These are phyloP conservation scores for Geranomyces variabilis DNA, from an alignment of 192 early-diverging fungal species.

Conservation along the genomic window DNA sequence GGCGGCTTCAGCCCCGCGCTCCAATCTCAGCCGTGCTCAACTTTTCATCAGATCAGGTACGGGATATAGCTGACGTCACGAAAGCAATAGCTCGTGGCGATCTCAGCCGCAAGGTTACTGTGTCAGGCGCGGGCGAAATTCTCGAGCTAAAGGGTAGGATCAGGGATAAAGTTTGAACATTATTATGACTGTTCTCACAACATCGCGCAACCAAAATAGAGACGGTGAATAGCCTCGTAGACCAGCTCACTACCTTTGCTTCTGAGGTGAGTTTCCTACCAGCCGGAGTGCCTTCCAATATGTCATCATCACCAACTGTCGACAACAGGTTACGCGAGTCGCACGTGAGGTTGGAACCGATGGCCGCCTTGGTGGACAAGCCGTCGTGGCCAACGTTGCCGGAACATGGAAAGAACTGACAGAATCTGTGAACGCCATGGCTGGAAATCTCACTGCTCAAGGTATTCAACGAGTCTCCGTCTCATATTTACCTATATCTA, in stretches of 20 bases:
- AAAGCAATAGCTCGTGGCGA: constrained; percentile 69
- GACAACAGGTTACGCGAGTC: constrained; percentile 30
- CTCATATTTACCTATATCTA: too few species aligned
- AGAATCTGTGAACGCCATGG: constrained; percentile 36
- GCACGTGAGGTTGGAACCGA: constrained; percentile 38
- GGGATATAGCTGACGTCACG: constrained; percentile 70
- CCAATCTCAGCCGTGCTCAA: too few species aligned
- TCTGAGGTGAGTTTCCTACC: constrained; percentile 46
- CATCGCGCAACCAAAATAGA: constrained; percentile 3
- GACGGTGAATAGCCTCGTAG: constrained; percentile 68
- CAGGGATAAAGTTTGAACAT: constrained; percentile 60
- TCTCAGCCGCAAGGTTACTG: constrained; percentile 53
- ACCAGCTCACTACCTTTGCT: constrained; percentile 61
- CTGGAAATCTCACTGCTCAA: constrained; percentile 37
- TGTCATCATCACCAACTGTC: too few species aligned
- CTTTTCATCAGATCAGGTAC: constrained; percentile 51
- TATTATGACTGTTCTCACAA: constrained; percentile 52
- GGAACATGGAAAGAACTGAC: constrained; percentile 42
- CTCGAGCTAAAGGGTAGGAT: constrained; percentile 56
- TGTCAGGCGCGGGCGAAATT: constrained; percentile 59
- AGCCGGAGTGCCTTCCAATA: too few species aligned
- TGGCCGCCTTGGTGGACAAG: constrained; percentile 34
- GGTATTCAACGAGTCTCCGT: not conserved
- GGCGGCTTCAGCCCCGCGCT: too few species aligned
- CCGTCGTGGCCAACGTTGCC: constrained; percentile 35